Conservation (phyloP, 768 basidiomycete species). For the Pilatotrama ljubarskyi region DNA sequence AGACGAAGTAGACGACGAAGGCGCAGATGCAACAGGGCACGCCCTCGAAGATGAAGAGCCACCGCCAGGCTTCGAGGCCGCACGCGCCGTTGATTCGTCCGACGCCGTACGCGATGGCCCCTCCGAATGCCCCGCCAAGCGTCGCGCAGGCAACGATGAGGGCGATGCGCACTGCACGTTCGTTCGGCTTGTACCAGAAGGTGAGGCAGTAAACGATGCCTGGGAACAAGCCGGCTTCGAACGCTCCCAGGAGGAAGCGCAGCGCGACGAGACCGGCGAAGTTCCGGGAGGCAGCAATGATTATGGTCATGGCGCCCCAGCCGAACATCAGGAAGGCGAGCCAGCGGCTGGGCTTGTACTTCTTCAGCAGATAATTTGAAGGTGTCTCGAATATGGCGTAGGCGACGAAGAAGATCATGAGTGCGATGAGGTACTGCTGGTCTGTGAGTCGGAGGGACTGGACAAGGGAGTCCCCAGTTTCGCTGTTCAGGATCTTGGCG, state of each 20-base stretch:
- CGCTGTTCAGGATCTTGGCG: conserved; percentile 24
- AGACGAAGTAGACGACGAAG: conserved; percentile 9
- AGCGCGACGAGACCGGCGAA: conserved; percentile 35
- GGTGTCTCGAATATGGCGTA: conserved; percentile 26
- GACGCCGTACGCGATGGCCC: conserved; percentile 35
- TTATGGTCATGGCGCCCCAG: conserved; percentile 41
- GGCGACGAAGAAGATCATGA: conserved; percentile 26
- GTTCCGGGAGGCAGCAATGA: conserved; percentile 38
- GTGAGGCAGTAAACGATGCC: conserved; percentile 45
- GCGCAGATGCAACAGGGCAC: conserved; percentile 17
- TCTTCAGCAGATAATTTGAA: conserved; percentile 40
- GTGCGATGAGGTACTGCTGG: conserved; percentile 22
- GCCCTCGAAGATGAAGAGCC: conserved; percentile 46
- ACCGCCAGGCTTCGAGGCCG: conserved; percentile 32
- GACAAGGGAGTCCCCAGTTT: conserved; percentile 21
- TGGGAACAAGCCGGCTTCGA: conserved; percentile 46
- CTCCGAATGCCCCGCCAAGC: conserved; percentile 32
- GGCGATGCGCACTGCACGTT: conserved; percentile 30
- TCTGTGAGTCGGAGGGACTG: conserved; percentile 15
- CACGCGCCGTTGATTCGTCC: conserved; percentile 30
- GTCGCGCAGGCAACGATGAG: conserved; percentile 35
- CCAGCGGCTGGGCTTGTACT: conserved; percentile 39
- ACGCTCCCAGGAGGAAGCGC: conserved; percentile 44
- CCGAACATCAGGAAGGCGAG: conserved; percentile 40
- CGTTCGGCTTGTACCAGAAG: conserved; percentile 45